Evolutionary conservation across 257 asterid species (phyloP).

Genomic region (Echites panduratus): DNA sequence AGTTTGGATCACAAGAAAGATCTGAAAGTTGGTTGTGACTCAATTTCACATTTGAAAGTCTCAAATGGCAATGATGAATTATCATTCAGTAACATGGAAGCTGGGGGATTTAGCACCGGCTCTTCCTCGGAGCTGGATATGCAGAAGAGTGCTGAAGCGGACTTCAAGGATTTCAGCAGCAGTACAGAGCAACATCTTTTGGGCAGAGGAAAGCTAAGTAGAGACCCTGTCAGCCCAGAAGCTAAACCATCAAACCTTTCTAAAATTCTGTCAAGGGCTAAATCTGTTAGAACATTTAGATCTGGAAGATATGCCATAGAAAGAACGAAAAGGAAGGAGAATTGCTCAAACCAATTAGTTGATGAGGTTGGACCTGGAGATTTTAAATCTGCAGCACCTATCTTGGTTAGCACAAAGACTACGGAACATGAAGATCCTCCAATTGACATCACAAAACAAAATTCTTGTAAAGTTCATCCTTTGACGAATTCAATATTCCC

Average conservation of each 20-base stretch:
- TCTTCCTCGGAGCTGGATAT: slow-evolving; percentile 34
- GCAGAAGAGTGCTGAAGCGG: slow-evolving; percentile 18
- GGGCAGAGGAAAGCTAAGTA: slow-evolving; percentile 28
- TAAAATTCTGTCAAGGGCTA: slow-evolving; percentile 46
- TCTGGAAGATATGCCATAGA: slow-evolving; percentile 26
- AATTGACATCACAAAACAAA: slow-evolving; percentile 18
- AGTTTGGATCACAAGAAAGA: slow-evolving; percentile 20
- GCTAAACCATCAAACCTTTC: slow-evolving; percentile 30
- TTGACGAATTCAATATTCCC: slow-evolving; percentile 37
- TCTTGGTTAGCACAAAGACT: slow-evolving; percentile 15
- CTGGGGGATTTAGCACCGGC: slow-evolving; percentile 25
- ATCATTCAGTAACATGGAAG: slow-evolving; percentile 15
- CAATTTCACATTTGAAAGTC: slow-evolving; percentile 22
- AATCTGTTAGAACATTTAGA: slow-evolving; percentile 72
- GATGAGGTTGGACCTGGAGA: slow-evolving; percentile 20
- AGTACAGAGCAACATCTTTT: slow-evolving; percentile 25
- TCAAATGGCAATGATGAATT: slow-evolving; percentile 22
- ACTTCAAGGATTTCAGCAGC: slow-evolving; percentile 14
- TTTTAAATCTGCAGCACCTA: slow-evolving; percentile 22
- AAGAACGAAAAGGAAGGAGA: slow-evolving; percentile 26
- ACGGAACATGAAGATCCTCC: slow-evolving; percentile 26
- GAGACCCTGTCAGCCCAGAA: slow-evolving; percentile 28
- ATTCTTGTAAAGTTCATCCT: slow-evolving; percentile 22
- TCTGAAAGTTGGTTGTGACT: slow-evolving; percentile 10
- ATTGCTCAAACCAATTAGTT: slow-evolving; percentile 17